Percentiles rank a stretch among this genome's conserved stretches.
These are phyloP conservation scores for Globisporangium ultimum DNA, from an alignment of 352 stramenopile species.

Conservation along the genomic window DNA sequence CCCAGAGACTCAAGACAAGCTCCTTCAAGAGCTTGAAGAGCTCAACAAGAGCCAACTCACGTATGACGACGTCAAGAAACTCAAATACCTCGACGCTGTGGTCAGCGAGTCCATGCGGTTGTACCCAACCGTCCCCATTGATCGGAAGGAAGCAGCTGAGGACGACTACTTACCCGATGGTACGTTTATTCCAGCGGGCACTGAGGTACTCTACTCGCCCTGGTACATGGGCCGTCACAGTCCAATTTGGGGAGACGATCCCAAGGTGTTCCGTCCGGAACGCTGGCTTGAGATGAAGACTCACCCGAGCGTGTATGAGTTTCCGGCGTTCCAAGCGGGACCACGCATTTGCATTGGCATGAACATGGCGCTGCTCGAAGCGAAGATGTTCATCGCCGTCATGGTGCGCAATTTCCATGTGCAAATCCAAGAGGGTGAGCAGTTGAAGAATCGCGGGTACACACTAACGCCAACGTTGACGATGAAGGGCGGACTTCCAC, in stretches of 20 bases:
- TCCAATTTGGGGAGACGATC: conserved; percentile 49
- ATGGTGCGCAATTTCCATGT: conserved; percentile 40
- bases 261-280: conserved; percentile 53
- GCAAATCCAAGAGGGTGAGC: conserved; percentile 30
- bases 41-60: conserved; percentile 18
- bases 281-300: conserved; percentile 58
- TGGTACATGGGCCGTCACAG: conserved; percentile 45
- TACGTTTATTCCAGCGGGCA: conserved; percentile 66
- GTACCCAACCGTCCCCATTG: neutral
- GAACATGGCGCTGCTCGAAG: conserved; percentile 63
- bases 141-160: neutral
- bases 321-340: conserved; percentile 69
- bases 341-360: conserved; percentile 67
- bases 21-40: conserved; percentile 32
- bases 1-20: conserved; percentile 42
- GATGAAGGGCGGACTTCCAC: conserved; percentile 40
- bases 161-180: conserved; percentile 1
- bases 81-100: conserved; percentile 70
- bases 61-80: conserved; percentile 51
- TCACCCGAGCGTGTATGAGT: conserved; percentile 55
- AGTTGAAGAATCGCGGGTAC: conserved; percentile 32
- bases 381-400: conserved; percentile 51
- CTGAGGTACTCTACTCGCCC: conserved; percentile 56
- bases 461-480: conserved; percentile 43
- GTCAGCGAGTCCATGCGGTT: conserved; percentile 59